Conservation (phyloP, 73 alveolate species). For the Symbiodinium pilosum region DNA sequence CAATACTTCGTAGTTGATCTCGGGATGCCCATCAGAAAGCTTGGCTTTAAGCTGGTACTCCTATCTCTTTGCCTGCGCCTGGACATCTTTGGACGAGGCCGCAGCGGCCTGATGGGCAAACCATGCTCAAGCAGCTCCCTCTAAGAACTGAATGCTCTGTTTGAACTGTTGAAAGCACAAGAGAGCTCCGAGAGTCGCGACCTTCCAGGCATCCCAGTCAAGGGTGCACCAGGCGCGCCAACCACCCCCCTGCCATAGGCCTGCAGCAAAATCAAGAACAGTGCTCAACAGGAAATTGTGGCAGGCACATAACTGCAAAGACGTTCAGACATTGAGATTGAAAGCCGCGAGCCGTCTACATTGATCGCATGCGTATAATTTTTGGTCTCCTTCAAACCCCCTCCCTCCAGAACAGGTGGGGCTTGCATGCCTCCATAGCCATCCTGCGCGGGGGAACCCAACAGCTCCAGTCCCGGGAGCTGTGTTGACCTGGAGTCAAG, state of each 20-base stretch:
- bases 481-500: slow-evolving; percentile 52
- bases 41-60: not conserved
- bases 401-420: not conserved
- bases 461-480: slow-evolving; percentile 77
- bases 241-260: slow-evolving; percentile 81
- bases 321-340: too few relatives aligned
- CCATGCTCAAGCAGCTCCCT: not conserved
- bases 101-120: slow-evolving; percentile 41
- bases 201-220: slow-evolving; percentile 90
- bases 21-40: not conserved
- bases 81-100: slow-evolving; percentile 7
- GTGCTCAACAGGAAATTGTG: too few relatives aligned
- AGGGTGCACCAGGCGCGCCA: slow-evolving; percentile 94
- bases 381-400: too few relatives aligned
- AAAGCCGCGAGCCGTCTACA: too few relatives aligned
- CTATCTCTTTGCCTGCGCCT: slow-evolving; percentile 22
- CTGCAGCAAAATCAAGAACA: too few relatives aligned
- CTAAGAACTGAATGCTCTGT: not conserved
- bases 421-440: slow-evolving; percentile 63
- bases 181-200: not conserved
- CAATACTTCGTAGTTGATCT: slow-evolving; percentile 69
- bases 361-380: too few relatives aligned
- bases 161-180: not conserved
- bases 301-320: too few relatives aligned
- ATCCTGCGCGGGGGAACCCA: slow-evolving; percentile 39